Evolutionary conservation across 2,329 filamentous ascomycete species (phyloP), one percentile per base, ranked within the genome.

Genomic region (Pseudopithomyces maydicus): DNA sequence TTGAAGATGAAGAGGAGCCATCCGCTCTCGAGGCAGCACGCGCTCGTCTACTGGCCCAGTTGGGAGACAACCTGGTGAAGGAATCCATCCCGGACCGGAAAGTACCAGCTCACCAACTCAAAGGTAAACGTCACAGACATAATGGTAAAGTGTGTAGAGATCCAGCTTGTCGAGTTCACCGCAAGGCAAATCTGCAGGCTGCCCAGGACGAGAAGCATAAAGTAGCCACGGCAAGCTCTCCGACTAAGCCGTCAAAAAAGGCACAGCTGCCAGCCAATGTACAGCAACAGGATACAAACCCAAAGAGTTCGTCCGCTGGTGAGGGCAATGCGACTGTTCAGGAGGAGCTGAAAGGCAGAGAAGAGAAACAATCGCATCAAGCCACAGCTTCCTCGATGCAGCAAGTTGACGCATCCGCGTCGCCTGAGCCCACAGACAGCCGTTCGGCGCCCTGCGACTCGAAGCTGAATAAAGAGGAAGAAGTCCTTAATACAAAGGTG

Each of bases 21-120:
- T 66, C 68, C 46, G 60, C 73, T 45, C 81, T 85, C 59, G 82
- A 84, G 58, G 73, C 80, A 51, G 81, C 80, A 35, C 81, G 81
- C 68, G 78, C 76, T 20, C 77, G 79, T 41, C 69, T 84, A 36
- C 76, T 81, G 58, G 75, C 76, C 33, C 73, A 72, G 55, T 64
- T 82, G 6, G 72, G 69, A 12, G 72, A 76, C 23, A 69, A 56
- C 55, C 69, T 68, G 48, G 61, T 70, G 54, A 66, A 64, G 38
- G 52, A 66, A 11, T 56, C 58, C 17, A 45, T 64, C 20, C 63
- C 63, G 12, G 38, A 51, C 17, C 23, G 2, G 8, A 35, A 41
- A 4, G 20, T 38, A 10, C 22, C 53, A 23, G 45, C 36, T 19
- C 47, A 33, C 14, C 39, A 32, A 22, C 19, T 44, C 5, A 33